A percentile compares a stretch with the other conserved stretches of the same genome.
Conservation (phyloP, 2,329 filamentous ascomycete genomes). For the Aspergillus pseudoterreus region DNA sequence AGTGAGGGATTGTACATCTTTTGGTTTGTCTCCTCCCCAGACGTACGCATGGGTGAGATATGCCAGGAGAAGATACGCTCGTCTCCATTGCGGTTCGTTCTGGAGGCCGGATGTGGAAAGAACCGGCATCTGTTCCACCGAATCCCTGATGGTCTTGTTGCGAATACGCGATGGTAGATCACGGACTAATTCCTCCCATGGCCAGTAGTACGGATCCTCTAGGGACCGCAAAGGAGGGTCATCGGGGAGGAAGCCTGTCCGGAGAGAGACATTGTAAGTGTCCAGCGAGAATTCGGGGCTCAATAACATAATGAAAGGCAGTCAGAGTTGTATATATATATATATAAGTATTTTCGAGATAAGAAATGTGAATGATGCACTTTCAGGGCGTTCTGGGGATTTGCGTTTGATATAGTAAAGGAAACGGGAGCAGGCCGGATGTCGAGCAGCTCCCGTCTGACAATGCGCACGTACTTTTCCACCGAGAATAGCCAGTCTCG, state of each 20-base stretch:
- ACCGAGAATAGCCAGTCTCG: neutral
- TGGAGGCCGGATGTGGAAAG: slow-evolving; percentile 72
- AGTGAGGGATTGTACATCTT: slow-evolving; percentile 52
- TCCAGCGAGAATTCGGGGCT: slow-evolving; percentile 45
- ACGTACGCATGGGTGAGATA: slow-evolving; percentile 79
- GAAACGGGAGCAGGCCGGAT: slow-evolving; percentile 1
- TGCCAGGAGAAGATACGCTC: slow-evolving; percentile 70
- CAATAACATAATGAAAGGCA: slow-evolving; percentile 20
- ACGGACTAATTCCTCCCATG: slow-evolving; percentile 77
- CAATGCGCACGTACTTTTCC: neutral
- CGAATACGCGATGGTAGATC: slow-evolving; percentile 77
- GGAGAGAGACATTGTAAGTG: slow-evolving; percentile 60
- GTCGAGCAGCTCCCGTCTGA: slow-evolving; percentile 1
- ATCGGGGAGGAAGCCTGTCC: slow-evolving; percentile 78
- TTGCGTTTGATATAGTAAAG: neutral
- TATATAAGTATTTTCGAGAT: neutral
- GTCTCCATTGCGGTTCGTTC: slow-evolving; percentile 80
- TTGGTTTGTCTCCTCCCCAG: slow-evolving; percentile 72
- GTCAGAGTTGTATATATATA: neutral
- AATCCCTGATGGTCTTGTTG: slow-evolving; percentile 67
- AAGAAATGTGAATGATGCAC: no score
- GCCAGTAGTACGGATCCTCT: slow-evolving; percentile 79
- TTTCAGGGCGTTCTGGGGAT: no score
- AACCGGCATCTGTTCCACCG: slow-evolving; percentile 73
- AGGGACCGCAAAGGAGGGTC: slow-evolving; percentile 70